phyloP scores from a whole-genome alignment of 495 filamentous ascomycete species.

The Thermothielavioides terrestris region DNA sequence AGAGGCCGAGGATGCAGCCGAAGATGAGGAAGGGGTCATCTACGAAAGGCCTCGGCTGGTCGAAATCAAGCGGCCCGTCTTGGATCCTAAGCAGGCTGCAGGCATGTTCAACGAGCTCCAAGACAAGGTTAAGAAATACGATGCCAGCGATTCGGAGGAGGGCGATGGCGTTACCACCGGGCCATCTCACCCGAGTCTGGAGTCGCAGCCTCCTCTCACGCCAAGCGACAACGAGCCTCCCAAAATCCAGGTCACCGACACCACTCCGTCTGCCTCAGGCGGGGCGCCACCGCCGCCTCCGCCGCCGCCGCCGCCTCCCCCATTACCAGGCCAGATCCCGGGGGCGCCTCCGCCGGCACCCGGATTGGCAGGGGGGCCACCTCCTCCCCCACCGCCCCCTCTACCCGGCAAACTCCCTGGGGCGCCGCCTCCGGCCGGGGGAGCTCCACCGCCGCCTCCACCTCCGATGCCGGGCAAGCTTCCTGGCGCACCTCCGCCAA shows the following conservation, averaged over 20 bases:
- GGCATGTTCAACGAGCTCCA: constrained; percentile 75
- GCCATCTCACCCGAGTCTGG: constrained; percentile 65
- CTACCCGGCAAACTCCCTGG: constrained; percentile 26
- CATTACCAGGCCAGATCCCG: constrained; percentile 31
- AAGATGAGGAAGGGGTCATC: constrained; percentile 44
- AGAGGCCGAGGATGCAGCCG: constrained; percentile 28
- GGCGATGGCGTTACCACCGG: constrained; percentile 67
- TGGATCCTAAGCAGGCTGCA: constrained; percentile 64
- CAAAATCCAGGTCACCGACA: constrained; percentile 37
- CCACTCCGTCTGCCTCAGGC: constrained; percentile 28
- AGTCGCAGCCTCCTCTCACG: constrained; percentile 61
- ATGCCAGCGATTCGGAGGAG: constrained; percentile 63
- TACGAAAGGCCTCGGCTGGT: constrained; percentile 61
- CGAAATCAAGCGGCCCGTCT: constrained; percentile 61
- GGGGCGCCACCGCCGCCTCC: constrained; percentile 26
- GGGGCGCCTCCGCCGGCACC: constrained; percentile 43
- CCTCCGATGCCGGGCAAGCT: constrained; percentile 42
- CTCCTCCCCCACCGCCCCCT: constrained; percentile 28
- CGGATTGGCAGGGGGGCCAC: constrained; percentile 5
- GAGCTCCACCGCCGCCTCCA: constrained; percentile 23
- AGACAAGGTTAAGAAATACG: constrained; percentile 63
- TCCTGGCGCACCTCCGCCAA: constrained; percentile 43
- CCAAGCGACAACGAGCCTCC: constrained; percentile 53
- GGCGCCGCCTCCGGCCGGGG: constrained; percentile 39
- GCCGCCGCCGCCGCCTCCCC: constrained; percentile 29